Evolutionary conservation across 164 flowering plant species (phyloP).

Genomic region (Tetracentron sinense): DNA sequence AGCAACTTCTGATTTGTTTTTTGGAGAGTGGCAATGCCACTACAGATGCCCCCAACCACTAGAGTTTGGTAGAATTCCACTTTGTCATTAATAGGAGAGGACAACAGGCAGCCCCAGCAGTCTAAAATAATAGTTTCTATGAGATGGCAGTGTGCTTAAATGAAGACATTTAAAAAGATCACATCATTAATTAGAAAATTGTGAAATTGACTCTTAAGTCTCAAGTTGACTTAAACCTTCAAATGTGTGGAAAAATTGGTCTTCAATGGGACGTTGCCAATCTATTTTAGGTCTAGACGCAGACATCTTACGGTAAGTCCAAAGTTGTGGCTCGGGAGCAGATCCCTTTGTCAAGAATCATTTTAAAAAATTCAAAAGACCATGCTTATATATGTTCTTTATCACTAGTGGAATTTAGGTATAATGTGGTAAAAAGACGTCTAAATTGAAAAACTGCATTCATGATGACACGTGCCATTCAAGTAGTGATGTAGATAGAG

Average conservation of each 20-base stretch:
- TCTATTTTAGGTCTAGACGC: background rate
- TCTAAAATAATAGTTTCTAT: too few species aligned
- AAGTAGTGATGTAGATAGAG: background rate
- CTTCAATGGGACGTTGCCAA: background rate
- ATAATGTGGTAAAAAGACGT: background rate
- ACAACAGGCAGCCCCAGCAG: background rate
- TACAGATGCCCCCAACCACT: conserved; percentile 24
- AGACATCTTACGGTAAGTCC: background rate
- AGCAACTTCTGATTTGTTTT: too few species aligned
- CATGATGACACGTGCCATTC: too few species aligned
- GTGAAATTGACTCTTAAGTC: too few species aligned
- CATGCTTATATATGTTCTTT: background rate
- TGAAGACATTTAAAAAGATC: too few species aligned
- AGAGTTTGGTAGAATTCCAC: conserved; percentile 34
- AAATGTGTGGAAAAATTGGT: conserved; percentile 3
- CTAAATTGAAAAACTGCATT: background rate
- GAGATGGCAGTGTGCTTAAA: too few species aligned
- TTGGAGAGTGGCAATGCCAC: conserved; percentile 39
- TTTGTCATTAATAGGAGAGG: conserved; percentile 8
- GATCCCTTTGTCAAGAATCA: background rate
- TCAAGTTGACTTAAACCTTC: background rate
- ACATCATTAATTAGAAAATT: too few species aligned
- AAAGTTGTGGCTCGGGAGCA: background rate
- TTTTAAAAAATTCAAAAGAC: conserved; percentile 2
- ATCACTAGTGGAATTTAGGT: conserved; percentile 13